A percentile compares a stretch with the other conserved stretches of the same genome.
These are phyloP conservation scores for Calonectria henricotiae DNA, from an alignment of 2,329 filamentous ascomycete genomes.

Conservation along the genomic window DNA sequence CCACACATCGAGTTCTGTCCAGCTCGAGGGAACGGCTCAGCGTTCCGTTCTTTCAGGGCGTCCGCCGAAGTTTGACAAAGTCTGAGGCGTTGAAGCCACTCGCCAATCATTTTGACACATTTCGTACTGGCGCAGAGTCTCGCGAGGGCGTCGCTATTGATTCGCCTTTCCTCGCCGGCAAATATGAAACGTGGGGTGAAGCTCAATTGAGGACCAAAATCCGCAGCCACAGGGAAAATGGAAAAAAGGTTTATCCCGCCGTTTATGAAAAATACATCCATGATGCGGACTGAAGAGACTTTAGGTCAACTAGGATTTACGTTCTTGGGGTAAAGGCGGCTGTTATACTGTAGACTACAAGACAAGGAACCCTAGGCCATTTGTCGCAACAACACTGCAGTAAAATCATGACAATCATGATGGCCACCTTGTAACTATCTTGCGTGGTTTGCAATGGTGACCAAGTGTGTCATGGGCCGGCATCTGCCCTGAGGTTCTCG, in stretches of 20 bases:
- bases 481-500: too few species aligned
- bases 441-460: too few species aligned
- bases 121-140: constrained; percentile 52
- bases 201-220: constrained; percentile 70
- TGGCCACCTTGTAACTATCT: too few species aligned
- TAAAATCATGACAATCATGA: too few species aligned
- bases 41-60: constrained; percentile 68
- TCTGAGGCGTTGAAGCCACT: constrained; percentile 61
- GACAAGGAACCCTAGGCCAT: too few species aligned
- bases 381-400: too few species aligned
- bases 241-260: constrained; percentile 64
- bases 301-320: not conserved
- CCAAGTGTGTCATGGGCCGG: too few species aligned
- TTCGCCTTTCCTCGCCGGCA: constrained; percentile 66
- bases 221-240: constrained; percentile 67
- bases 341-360: not conserved
- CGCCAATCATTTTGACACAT: constrained; percentile 57
- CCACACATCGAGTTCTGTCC: constrained; percentile 64
- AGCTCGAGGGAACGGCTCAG: constrained; percentile 59
- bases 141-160: constrained; percentile 61
- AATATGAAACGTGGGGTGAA: constrained; percentile 71
- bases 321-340: too few species aligned
- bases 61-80: constrained; percentile 64
- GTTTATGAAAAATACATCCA: constrained; percentile 67
- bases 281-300: constrained; percentile 49